Base-by-base conservation (phyloP, 2,329 filamentous ascomycete species). In the Arthrobotrys entomopaga region DNA sequence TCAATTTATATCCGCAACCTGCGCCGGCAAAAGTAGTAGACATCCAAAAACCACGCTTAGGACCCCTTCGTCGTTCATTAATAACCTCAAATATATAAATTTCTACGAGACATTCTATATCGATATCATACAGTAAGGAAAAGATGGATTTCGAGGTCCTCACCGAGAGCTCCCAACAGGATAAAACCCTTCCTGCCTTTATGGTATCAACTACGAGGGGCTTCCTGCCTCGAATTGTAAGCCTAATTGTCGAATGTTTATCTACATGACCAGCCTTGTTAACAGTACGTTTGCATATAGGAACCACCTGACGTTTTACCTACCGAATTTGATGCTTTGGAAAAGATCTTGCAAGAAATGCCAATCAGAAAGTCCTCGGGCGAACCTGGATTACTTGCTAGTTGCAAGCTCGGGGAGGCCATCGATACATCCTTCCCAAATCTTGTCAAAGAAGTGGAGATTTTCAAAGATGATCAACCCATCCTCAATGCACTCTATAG, bases 401-500 rank as follows among this genome's bases (percentile, higher is more conserved):
- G 84, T 11, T 90, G 87, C 80, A 85, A 87, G 79, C 87, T 97
- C 13, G 93, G 93, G 13, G 88, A 89, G 43, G 87, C 88, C n/a
- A 88, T 96, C 52, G 83, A 90, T 76, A 83, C 84, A n/a, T 88
- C 89, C 76, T 86, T 97, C 54, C 90, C 91, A 15, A 91, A 97
- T 81, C 84, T 97, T 54, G 91, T 90, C 0, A 85, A 85, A 3
- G 85, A 87, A 77, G 86, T 97, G 67, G 90, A 95, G 79, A 87
- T 88, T 81, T 90, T 91, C 78, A 85, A 86, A 78, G 84, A 89
- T 75, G 89, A 97, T 82, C 85, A 94, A 43, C 90, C 90, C 15
- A 83, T 92, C 71, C 88, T 96, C 84, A 95, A 93, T 79, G 93
- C 93, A 38, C 83, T 96, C 54, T 97, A 97, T 81, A 87, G 93